Evolutionary conservation across 2,329 filamentous ascomycete species (phyloP).

Genomic region (Xylaria hypoxylon): DNA sequence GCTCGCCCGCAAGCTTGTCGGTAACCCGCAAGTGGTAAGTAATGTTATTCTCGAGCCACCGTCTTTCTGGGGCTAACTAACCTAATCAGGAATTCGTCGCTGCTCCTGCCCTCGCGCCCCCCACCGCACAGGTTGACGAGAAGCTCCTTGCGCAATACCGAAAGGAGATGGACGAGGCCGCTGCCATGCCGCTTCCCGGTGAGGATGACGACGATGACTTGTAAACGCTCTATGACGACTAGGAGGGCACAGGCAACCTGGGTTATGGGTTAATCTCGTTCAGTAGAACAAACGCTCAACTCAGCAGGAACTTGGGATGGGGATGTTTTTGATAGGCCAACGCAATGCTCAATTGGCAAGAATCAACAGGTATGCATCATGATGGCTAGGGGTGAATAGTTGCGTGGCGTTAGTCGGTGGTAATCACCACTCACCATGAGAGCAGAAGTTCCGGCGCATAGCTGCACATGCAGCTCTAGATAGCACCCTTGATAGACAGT

Average conservation of each 20-base stretch:
- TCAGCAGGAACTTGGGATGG: slow-evolving; percentile 34
- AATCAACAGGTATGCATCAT: slow-evolving; percentile 43
- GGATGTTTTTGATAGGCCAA: slow-evolving; percentile 44
- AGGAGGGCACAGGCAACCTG: slow-evolving; percentile 32
- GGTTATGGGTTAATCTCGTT: slow-evolving; percentile 29
- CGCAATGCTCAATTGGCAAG: slow-evolving; percentile 47
- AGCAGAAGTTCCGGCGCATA: slow-evolving; percentile 47
- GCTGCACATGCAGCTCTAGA: slow-evolving; percentile 52
- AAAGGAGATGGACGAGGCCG: slow-evolving; percentile 87
- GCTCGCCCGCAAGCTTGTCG: slow-evolving; percentile 98
- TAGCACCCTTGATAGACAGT: slow-evolving; percentile 52
- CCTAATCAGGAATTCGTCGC: slow-evolving; percentile 87
- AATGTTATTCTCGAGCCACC: slow-evolving; percentile 7
- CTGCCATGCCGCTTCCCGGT: slow-evolving; percentile 86
- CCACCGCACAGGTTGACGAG: slow-evolving; percentile 90
- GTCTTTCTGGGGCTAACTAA: slow-evolving; percentile 46
- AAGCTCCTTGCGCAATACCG: slow-evolving; percentile 83
- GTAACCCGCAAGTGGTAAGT: slow-evolving; percentile 85
- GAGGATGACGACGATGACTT: slow-evolving; percentile 85
- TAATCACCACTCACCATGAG: slow-evolving; percentile 38
- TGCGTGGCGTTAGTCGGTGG: slow-evolving; percentile 45
- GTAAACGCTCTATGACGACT: slow-evolving; percentile 55
- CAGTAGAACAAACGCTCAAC: slow-evolving; percentile 27
- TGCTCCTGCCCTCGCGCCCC: slow-evolving; percentile 91
- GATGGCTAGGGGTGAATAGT: slow-evolving; percentile 40